A percentile compares a stretch with the other conserved stretches of the same genome.
Evolutionary conservation across 2,329 filamentous ascomycete genomes (phyloP).

Genomic region (Pseudogymnoascus pannorum): DNA sequence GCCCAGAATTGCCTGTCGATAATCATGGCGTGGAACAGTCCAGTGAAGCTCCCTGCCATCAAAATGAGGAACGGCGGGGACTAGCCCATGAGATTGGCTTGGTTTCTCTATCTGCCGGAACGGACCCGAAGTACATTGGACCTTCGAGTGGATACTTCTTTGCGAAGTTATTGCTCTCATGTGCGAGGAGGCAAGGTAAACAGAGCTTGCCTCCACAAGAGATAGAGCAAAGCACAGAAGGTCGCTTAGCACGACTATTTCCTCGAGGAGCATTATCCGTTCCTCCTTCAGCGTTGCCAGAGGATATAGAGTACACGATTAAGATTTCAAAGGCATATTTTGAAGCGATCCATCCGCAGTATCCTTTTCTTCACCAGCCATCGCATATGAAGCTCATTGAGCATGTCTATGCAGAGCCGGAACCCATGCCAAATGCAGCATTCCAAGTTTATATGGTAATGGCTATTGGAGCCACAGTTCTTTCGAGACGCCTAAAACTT

Average conservation of each 20-base stretch:
- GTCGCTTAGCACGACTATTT: not conserved
- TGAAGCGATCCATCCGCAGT: slow-evolving; percentile 39
- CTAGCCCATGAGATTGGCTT: slow-evolving; percentile 46
- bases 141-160: slow-evolving; percentile 50
- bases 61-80: slow-evolving; percentile 4
- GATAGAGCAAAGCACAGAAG: slow-evolving; percentile 9
- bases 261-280: slow-evolving; percentile 5
- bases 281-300: slow-evolving; percentile 17
- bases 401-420: slow-evolving; percentile 29
- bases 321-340: slow-evolving; percentile 42
- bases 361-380: slow-evolving; percentile 42
- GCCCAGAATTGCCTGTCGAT: not conserved
- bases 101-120: slow-evolving; percentile 40
- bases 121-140: slow-evolving; percentile 45
- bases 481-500: slow-evolving; percentile 37
- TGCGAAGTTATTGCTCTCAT: slow-evolving; percentile 41
- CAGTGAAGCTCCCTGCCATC: slow-evolving; percentile 14
- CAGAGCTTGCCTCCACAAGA: slow-evolving; percentile 9
- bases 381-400: slow-evolving; percentile 33
- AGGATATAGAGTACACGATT: slow-evolving; percentile 32
- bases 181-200: slow-evolving; percentile 27
- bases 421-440: slow-evolving; percentile 26
- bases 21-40: slow-evolving; percentile 10
- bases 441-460: slow-evolving; percentile 49
- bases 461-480: slow-evolving; percentile 40